phyloP scores from a whole-genome alignment of 1,284 basidiomycete species.

The Sparassis latifolia region DNA sequence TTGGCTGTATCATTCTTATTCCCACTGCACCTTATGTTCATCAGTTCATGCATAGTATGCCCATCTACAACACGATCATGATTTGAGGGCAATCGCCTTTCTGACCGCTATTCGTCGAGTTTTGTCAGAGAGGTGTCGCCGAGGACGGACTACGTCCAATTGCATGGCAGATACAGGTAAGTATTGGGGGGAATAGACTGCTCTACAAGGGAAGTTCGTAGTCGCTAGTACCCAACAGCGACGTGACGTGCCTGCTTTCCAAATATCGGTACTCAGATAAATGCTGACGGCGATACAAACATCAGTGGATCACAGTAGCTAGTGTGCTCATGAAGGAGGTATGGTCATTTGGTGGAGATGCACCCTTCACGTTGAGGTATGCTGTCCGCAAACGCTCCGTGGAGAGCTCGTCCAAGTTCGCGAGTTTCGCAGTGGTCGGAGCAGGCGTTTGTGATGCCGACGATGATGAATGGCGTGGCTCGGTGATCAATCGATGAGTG shows the following conservation, averaged over 20 bases:
- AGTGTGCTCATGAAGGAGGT: constrained; percentile 18
- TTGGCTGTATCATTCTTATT: constrained; percentile 18
- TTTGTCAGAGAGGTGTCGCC: no score
- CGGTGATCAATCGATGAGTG: constrained; percentile 44
- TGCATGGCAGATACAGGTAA: no score
- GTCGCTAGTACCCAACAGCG: no score
- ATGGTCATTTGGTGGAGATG: constrained; percentile 22
- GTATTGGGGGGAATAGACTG: no score
- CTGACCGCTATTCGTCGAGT: no score
- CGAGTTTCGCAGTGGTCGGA: constrained; percentile 45
- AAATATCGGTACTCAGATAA: no score
- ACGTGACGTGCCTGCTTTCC: no score
- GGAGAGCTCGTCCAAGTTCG: constrained; percentile 56
- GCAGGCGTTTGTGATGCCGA: constrained; percentile 53
- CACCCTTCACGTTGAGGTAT: constrained; percentile 32
- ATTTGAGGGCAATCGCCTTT: no score
- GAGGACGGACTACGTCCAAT: no score
- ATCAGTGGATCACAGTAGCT: constrained; percentile 20
- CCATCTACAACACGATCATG: constrained; percentile 9
- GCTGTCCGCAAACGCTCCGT: constrained; percentile 61
- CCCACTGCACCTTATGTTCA: constrained; percentile 16
- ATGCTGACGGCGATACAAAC: no score
- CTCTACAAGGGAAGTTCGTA: no score
- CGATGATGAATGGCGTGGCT: constrained; percentile 25
- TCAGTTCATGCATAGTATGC: constrained; percentile 14